phyloP scores from a whole-genome alignment of 129 eudicot genomes.

The Tanacetum coccineum region DNA sequence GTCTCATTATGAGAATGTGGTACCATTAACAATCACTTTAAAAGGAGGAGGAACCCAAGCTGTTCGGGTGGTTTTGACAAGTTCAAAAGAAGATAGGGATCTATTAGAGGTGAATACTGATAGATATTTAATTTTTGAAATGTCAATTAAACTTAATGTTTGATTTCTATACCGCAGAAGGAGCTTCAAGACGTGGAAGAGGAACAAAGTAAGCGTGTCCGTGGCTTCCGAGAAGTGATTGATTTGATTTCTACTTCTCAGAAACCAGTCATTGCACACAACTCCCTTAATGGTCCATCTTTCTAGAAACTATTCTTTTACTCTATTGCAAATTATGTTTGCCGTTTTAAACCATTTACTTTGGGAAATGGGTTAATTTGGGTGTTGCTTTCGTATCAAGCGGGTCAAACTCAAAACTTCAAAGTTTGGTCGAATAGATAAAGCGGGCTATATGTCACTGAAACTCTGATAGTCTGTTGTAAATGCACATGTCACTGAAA shows the following conservation, averaged over 20 bases:
- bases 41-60: conserved; percentile 66
- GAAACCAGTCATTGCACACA: conserved; percentile 93
- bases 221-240: conserved; percentile 97
- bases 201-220: conserved; percentile 52
- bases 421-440: no score
- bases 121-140: background rate
- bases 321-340: background rate
- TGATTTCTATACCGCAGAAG: conserved; percentile 36
- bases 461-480: no score
- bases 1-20: conserved; percentile 49
- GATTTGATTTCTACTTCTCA: conserved; percentile 84
- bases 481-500: no score
- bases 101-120: conserved; percentile 49
- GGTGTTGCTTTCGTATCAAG: no score
- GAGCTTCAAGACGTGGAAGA: conserved; percentile 62
- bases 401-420: no score
- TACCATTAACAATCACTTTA: conserved; percentile 56
- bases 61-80: conserved; percentile 71
- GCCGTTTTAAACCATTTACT: no score
- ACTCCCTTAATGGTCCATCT: conserved; percentile 71
- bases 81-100: conserved; percentile 73
- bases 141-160: background rate
- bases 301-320: conserved; percentile 18
- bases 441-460: no score
- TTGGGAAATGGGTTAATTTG: no score